Percentiles rank a stretch among this genome's conserved stretches.
phyloP scores from a whole-genome alignment of 495 filamentous ascomycete species.

The Staphylotrichum longicolle region DNA sequence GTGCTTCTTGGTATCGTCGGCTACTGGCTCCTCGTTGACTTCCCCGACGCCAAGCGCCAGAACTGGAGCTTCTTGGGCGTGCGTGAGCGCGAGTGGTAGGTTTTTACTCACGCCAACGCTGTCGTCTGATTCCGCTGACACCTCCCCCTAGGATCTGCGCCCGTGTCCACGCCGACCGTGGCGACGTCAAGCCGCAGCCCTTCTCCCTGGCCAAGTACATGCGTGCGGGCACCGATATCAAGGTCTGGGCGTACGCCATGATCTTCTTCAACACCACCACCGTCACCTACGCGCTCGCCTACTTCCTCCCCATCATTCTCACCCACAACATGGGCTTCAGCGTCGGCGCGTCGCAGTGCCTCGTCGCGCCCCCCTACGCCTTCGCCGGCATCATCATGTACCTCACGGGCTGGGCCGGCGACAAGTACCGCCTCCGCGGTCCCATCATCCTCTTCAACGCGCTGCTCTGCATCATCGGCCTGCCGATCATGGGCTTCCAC shows the following conservation, averaged over 20 bases:
- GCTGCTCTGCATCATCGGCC: slow-evolving; percentile 45
- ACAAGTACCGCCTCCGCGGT: slow-evolving; percentile 57
- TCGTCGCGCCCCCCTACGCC: slow-evolving; percentile 62
- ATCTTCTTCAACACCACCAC: slow-evolving; percentile 60
- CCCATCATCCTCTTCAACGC: slow-evolving; percentile 57
- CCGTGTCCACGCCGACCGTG: slow-evolving; percentile 57
- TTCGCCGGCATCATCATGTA: slow-evolving; percentile 61
- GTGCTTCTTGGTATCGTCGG: slow-evolving; percentile 46
- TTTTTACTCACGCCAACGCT: not conserved
- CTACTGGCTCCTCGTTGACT: slow-evolving; percentile 58
- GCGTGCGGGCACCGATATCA: slow-evolving; percentile 47
- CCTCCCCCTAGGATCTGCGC: slow-evolving; percentile 43
- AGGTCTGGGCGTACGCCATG: slow-evolving; percentile 62
- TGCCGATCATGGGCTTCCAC: slow-evolving; percentile 54
- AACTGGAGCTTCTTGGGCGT: slow-evolving; percentile 54
- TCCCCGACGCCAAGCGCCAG: slow-evolving; percentile 53
- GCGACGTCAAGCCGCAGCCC: slow-evolving; percentile 50
- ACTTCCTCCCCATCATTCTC: slow-evolving; percentile 67
- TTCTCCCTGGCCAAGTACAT: slow-evolving; percentile 55
- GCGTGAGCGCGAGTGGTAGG: slow-evolving; percentile 48
- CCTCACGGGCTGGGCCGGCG: slow-evolving; percentile 50
- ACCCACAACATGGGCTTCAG: slow-evolving; percentile 55
- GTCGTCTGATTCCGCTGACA: not conserved
- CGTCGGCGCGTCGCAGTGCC: slow-evolving; percentile 56
- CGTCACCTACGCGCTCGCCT: slow-evolving; percentile 61